Evolutionary conservation across 805 yeast species (phyloP).

Genomic region (Lipomyces sp.): DNA sequence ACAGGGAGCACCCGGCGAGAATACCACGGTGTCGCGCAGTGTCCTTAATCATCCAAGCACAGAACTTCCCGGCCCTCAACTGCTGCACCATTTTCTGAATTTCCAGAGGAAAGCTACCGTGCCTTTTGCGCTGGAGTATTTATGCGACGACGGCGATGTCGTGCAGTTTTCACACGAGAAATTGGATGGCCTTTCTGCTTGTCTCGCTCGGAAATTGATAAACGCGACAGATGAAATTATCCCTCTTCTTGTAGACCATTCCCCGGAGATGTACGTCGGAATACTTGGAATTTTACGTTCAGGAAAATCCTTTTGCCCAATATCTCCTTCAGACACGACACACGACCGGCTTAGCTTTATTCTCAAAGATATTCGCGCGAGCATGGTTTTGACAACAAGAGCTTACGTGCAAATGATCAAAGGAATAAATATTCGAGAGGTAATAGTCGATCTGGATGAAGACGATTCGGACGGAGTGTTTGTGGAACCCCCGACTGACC

Average conservation of each 20-base stretch:
- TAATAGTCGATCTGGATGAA: slow-evolving; percentile 6
- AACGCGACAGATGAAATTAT: slow-evolving; percentile 7
- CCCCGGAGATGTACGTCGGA: slow-evolving; percentile 27
- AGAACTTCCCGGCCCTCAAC: slow-evolving; percentile 7
- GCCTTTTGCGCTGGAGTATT: slow-evolving; percentile 22
- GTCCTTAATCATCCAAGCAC: slow-evolving; percentile 11
- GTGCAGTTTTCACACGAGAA: slow-evolving; percentile 8
- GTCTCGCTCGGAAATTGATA: slow-evolving; percentile 1
- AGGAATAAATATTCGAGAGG: not conserved
- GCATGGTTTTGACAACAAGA: slow-evolving; percentile 16
- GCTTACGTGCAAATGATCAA: not conserved
- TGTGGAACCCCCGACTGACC: not conserved
- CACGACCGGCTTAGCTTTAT: slow-evolving; percentile 23
- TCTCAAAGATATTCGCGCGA: slow-evolving; percentile 21
- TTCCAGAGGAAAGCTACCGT: not conserved
- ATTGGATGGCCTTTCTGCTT: slow-evolving; percentile 4
- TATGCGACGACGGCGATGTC: not conserved
- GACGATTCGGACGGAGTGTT: not conserved
- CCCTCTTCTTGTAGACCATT: slow-evolving; percentile 28
- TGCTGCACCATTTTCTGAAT: slow-evolving; percentile 9
- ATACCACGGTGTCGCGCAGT: too few relatives aligned
- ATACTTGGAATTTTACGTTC: slow-evolving; percentile 29
- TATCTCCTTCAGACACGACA: slow-evolving; percentile 23
- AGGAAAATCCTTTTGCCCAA: slow-evolving; percentile 32
- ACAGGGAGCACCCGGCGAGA: too few relatives aligned